phyloP scores from a whole-genome alignment of 768 basidiomycete genomes.

The Tulasnella sp. region DNA sequence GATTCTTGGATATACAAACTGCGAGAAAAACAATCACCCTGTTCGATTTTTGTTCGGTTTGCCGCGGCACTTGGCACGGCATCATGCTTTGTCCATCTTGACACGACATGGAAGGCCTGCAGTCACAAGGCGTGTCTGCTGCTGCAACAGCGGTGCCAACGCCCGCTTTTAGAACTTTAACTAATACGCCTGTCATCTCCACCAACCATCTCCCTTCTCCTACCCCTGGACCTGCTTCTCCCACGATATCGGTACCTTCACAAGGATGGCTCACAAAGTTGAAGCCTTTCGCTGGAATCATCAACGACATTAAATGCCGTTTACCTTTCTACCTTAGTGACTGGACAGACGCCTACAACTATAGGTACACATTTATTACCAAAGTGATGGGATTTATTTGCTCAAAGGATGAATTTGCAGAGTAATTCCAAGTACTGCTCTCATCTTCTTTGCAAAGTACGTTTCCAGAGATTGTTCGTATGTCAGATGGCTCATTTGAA shows the following conservation, averaged over 20 bases:
- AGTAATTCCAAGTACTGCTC: constrained; percentile 70
- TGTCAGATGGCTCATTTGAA: neutral
- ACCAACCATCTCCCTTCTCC: too few species aligned
- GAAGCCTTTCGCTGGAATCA: constrained; percentile 39
- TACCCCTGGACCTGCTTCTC: too few species aligned
- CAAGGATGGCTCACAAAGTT: neutral
- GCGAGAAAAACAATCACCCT: too few species aligned
- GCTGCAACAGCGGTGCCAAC: too few species aligned
- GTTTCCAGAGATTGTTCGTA: constrained; percentile 19
- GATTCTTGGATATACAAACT: too few species aligned
- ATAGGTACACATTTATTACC: constrained; percentile 27
- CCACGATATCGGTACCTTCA: neutral
- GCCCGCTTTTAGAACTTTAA: too few species aligned
- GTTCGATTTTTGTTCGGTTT: too few species aligned
- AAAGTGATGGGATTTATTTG: constrained; percentile 44
- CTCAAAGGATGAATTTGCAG: constrained; percentile 83
- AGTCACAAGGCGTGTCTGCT: too few species aligned
- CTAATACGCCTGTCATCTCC: too few species aligned
- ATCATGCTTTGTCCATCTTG: too few species aligned
- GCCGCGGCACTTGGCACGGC: too few species aligned
- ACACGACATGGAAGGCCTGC: too few species aligned
- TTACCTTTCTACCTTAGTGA: constrained; percentile 71
- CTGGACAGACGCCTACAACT: constrained; percentile 89
- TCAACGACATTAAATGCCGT: constrained; percentile 51
- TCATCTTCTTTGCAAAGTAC: constrained; percentile 78